These are phyloP conservation scores for Trametes cinnabarina DNA, from an alignment of 768 basidiomycete species.

Conservation along the genomic window DNA sequence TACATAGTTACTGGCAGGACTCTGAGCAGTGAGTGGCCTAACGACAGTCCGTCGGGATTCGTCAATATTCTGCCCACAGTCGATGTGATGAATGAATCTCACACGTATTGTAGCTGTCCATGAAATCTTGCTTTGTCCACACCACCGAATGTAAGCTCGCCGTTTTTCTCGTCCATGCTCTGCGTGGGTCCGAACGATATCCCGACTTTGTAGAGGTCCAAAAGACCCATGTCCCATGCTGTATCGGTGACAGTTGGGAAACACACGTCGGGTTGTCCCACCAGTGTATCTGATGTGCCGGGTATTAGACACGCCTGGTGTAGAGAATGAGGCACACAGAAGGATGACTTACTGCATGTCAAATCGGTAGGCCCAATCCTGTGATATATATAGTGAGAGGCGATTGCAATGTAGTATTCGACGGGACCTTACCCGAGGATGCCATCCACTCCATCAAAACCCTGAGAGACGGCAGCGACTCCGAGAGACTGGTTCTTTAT, in stretches of 20 bases:
- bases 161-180: not conserved
- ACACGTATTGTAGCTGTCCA: conserved; percentile 26
- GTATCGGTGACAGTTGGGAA: conserved; percentile 55
- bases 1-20: conserved; percentile 26
- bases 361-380: conserved; percentile 47
- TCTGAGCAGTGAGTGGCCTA: conserved; percentile 26
- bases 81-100: conserved; percentile 4
- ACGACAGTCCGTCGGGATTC: too few species aligned
- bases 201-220: conserved; percentile 43
- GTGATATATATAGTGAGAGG: not conserved
- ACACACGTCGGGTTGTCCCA: conserved; percentile 4
- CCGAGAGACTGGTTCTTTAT: conserved; percentile 45
- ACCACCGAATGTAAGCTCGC: conserved; percentile 24
- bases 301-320: not conserved
- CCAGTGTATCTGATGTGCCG: not conserved
- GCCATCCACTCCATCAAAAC: conserved; percentile 49
- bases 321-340: not conserved
- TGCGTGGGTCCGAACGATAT: conserved; percentile 50
- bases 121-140: conserved; percentile 22
- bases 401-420: not conserved
- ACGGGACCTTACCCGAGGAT: conserved; percentile 38
- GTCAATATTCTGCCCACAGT: too few species aligned
- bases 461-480: conserved; percentile 36
- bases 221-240: conserved; percentile 41
- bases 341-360: conserved; percentile 27